These are phyloP conservation scores for Daldinia decipiens DNA, from an alignment of 495 filamentous ascomycete species.

Conservation along the genomic window DNA sequence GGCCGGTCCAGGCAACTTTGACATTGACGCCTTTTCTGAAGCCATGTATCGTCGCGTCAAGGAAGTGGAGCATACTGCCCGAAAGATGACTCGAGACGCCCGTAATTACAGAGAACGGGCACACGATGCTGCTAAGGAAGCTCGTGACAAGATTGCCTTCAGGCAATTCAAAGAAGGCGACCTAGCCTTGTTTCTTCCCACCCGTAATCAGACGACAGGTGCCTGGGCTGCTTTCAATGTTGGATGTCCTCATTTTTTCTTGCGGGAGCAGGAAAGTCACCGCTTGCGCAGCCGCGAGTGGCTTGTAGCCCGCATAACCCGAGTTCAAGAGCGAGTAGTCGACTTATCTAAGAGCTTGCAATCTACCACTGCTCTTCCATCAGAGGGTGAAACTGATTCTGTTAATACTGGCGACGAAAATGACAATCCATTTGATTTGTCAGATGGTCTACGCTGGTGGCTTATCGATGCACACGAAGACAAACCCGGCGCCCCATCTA, in stretches of 20 bases:
- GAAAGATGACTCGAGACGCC: constrained; percentile 90
- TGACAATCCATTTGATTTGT: constrained; percentile 97
- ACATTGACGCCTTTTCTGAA: constrained; percentile 83
- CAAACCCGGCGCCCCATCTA: constrained; percentile 92
- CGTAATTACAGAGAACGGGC: constrained; percentile 88
- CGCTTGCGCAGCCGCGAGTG: constrained; percentile 85
- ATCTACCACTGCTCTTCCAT: constrained; percentile 37
- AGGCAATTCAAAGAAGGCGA: constrained; percentile 96
- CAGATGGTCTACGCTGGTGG: constrained; percentile 95
- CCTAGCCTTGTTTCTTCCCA: constrained; percentile 93
- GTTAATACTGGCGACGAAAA: constrained; percentile 74
- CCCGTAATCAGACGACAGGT: constrained; percentile 88
- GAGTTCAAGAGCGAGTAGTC: constrained; percentile 92
- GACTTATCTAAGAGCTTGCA: constrained; percentile 80
- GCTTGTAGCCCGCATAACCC: constrained; percentile 92
- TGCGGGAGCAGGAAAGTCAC: constrained; percentile 91
- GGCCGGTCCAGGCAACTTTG: constrained; percentile 74
- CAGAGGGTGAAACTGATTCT: constrained; percentile 52
- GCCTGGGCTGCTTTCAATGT: constrained; percentile 99
- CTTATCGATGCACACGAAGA: constrained; percentile 93
- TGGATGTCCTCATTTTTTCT: constrained; percentile 94
- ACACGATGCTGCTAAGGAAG: constrained; percentile 83
- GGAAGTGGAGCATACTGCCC: constrained; percentile 87
- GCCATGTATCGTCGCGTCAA: constrained; percentile 85
- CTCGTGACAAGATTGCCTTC: constrained; percentile 97